Conservation (phyloP, 345 rosid genomes). For the Pelargonium nanum region DNA sequence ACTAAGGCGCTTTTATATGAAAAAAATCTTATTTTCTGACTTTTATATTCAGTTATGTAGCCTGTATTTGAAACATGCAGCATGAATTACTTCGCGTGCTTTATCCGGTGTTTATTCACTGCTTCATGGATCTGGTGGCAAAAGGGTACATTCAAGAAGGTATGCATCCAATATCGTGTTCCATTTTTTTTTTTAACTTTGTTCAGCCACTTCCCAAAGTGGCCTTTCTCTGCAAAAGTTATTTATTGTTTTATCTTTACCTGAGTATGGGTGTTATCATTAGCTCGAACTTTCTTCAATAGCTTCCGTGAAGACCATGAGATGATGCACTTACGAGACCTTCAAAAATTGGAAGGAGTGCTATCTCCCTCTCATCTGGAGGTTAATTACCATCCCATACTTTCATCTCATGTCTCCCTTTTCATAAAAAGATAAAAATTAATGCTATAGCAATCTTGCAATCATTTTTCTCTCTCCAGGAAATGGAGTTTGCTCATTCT, state of each 20-base stretch:
- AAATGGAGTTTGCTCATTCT: constrained; percentile 91
- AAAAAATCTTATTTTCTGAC: not conserved
- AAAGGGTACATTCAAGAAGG: constrained; percentile 79
- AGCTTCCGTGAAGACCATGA: constrained; percentile 83
- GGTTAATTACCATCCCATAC: constrained; percentile 30
- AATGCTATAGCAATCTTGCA: not conserved
- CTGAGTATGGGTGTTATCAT: constrained; percentile 10
- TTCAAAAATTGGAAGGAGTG: constrained; percentile 90
- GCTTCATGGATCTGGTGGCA: constrained; percentile 85
- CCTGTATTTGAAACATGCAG: constrained; percentile 36
- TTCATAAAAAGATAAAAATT: not conserved
- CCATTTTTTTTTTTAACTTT: too few species aligned
- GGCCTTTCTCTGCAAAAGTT: not conserved
- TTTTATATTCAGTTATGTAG: not conserved
- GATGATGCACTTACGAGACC: constrained; percentile 73
- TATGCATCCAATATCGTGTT: constrained; percentile 16
- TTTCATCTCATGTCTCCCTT: not conserved
- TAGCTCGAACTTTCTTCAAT: constrained; percentile 71
- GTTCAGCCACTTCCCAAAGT: too few species aligned
- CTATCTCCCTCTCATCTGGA: constrained; percentile 87
- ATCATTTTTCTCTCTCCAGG: constrained; percentile 36
- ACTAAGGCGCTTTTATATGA: not conserved
- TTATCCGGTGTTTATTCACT: constrained; percentile 89
- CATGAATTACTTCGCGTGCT: constrained; percentile 92
- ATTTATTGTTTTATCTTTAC: constrained; percentile 1